These are phyloP conservation scores for Aspergillus avenaceus DNA, from an alignment of 495 filamentous ascomycete genomes.

Conservation along the genomic window DNA sequence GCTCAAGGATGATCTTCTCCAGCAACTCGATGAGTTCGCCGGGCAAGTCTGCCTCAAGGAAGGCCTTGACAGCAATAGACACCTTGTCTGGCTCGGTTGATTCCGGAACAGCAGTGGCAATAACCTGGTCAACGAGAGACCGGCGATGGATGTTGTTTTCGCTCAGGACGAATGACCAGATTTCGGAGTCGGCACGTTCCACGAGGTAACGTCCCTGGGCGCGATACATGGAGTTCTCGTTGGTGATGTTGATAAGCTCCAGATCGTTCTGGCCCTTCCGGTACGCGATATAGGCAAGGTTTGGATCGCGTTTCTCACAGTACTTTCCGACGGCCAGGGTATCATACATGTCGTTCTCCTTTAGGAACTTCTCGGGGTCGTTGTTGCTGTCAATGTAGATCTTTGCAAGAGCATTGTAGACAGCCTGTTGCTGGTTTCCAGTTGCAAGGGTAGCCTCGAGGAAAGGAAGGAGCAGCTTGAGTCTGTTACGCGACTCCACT, in stretches of 20 bases:
- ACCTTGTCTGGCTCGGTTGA: conserved; percentile 93
- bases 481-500: conserved; percentile 90
- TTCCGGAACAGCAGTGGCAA: conserved; percentile 93
- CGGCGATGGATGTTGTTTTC: conserved; percentile 92
- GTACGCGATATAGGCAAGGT: conserved; percentile 93
- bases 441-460: conserved; percentile 85
- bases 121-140: conserved; percentile 93
- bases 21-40: conserved; percentile 94
- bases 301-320: conserved; percentile 98
- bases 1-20: conserved; percentile 99
- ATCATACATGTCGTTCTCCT: conserved; percentile 97
- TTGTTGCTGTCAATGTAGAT: conserved; percentile 99
- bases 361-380: conserved; percentile 96
- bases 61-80: conserved; percentile 88
- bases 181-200: conserved; percentile 81
- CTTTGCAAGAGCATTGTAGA: conserved; percentile 98
- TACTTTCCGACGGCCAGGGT: conserved; percentile 92
- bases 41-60: conserved; percentile 85
- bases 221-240: conserved; percentile 98
- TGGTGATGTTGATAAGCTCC: conserved; percentile 95
- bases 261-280: conserved; percentile 96
- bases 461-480: conserved; percentile 96
- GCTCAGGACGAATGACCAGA: conserved; percentile 93
- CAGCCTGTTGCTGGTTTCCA: conserved; percentile 95
- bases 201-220: conserved; percentile 94